A percentile compares a stretch with the other conserved stretches of the same genome.
Conservation (phyloP, 83 land plant genomes). For the Diphasiastrum complanatum region DNA sequence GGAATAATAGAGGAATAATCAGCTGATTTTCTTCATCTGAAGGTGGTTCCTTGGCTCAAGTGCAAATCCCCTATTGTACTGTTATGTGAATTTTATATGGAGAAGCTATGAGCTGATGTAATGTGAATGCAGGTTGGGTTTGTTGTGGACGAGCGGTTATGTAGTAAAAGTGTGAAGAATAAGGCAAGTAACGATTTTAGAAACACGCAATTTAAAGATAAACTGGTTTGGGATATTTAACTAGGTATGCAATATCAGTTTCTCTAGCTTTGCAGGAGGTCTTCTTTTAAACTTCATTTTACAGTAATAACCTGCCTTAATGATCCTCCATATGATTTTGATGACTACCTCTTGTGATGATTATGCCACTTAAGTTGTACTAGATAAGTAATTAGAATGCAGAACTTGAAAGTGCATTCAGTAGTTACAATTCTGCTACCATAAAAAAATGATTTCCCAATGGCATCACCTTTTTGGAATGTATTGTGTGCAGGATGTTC, state of each 20-base stretch:
- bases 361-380: too few species aligned
- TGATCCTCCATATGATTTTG: too few species aligned
- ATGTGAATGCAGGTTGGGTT: conserved; percentile 35
- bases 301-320: background rate
- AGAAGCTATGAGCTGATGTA: background rate
- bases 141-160: conserved; percentile 45
- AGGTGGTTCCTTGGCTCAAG: background rate
- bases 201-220: too few species aligned
- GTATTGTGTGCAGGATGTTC: conserved; percentile 29
- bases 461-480: background rate
- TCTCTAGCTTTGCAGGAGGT: background rate
- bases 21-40: background rate
- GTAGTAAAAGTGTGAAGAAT: conserved; percentile 33
- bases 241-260: background rate
- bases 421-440: background rate
- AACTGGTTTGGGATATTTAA: background rate
- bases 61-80: background rate
- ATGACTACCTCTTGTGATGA: too few species aligned
- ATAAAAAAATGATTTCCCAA: background rate
- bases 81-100: background rate
- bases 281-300: background rate
- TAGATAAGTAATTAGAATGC: too few species aligned
- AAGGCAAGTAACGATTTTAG: conserved; percentile 21
- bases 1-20: background rate
- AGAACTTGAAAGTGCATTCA: background rate